phyloP scores from a whole-genome alignment of 202 grass and related monocot genomes.

The Zoysia matrella region DNA sequence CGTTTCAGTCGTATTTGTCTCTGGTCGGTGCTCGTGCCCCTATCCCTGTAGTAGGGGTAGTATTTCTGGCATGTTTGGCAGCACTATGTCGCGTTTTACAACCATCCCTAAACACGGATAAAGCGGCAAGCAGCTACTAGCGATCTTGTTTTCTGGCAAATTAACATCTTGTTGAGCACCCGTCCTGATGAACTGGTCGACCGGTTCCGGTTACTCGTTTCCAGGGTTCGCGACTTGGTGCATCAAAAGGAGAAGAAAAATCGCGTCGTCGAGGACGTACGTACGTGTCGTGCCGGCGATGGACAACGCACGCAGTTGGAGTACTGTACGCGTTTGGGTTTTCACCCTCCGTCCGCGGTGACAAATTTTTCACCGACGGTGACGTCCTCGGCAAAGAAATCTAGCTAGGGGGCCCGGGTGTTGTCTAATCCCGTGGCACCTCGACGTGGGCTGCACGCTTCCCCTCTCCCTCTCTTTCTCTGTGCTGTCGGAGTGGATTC shows the following conservation, averaged over 20 bases:
- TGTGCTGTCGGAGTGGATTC: conserved; percentile 35
- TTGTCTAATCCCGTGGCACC: conserved; percentile 31
- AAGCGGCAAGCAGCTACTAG: not conserved
- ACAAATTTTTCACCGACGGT: conserved; percentile 16
- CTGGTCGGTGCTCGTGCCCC: not conserved
- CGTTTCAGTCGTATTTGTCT: not conserved
- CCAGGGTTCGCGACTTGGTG: not conserved
- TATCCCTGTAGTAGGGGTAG: not conserved
- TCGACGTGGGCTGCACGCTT: conserved; percentile 51
- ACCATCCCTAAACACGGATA: not conserved
- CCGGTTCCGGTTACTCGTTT: too few species aligned
- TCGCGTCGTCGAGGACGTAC: not conserved
- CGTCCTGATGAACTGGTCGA: too few species aligned
- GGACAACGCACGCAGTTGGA: not conserved
- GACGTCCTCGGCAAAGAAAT: conserved; percentile 37
- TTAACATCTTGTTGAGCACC: not conserved
- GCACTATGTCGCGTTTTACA: not conserved
- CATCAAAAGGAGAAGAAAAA: not conserved
- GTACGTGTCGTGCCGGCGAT: not conserved
- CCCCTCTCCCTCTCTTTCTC: not conserved
- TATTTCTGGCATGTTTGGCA: not conserved
- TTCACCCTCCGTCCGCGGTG: not conserved
- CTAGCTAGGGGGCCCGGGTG: conserved; percentile 32
- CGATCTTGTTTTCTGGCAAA: not conserved
- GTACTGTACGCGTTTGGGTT: not conserved